Evolutionary conservation across 768 basidiomycete species (phyloP), one percentile per base, ranked within the genome.

Genomic region (Pluteus cervinus): DNA sequence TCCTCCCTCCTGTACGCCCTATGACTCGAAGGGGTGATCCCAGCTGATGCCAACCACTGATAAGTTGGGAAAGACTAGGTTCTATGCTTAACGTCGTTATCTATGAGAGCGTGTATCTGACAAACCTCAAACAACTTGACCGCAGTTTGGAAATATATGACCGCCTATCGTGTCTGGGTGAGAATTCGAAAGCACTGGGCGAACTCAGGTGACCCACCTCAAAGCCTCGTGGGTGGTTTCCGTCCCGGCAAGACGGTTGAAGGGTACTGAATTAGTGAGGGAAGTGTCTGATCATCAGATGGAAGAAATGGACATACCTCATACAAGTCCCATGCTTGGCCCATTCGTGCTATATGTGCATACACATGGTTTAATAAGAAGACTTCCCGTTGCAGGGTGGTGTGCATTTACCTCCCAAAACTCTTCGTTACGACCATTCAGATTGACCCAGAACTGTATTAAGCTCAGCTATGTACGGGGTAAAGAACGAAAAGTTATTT

Each of bases 21-120:
- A 42, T 57, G 63, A 3, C 63, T 58, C n/a, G 70, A 71, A 9
- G 89, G 89, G 3, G 72, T 75, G 47, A 91, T 90, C 17, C 86
- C 86, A n/a, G 70, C 79, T 15, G 70, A 60, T 10, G 65, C 60
- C 26, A 91, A 77, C 75, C 75, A 87, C 11, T 72, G 65, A 55
- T 77, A 87, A 2, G 88, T 88, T 0, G 86, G 82, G 17, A 89
- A 73, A 7, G 69, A 67, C 74, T 66, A 26, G 7, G 20, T 29
- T 15, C n/a, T 16, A 37, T 48, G 18, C 46, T 32, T 39, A 25
- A 24, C 24, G 23, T 8, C 7, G 44, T 57, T 40, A 64, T 68
- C 25, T 49, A 47, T 15, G 12, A 3, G 34, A n/a, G 3, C 57
- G 58, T n/a, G 59, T 53, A 1, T 50, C 20, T 28, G 63, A 67